Evolutionary conservation across 176 grass and related monocot species (phyloP).

Genomic region (bread wheat (Triticum aestivum)): IWGSC_CS_RefSeq_v2.1 NC_057803.1:74125022-74125521

Average conservation of each 20-base stretch:
- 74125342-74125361: neutral
- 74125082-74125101: neutral
- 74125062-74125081: constrained; percentile 64
- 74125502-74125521: neutral
- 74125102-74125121: neutral
- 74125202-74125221: neutral
- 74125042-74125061: constrained; percentile 91
- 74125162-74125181: neutral
- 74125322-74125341: neutral
- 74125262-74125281: neutral
- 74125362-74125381: neutral
- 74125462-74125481: neutral
- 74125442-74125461: neutral
- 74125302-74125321: neutral
- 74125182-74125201: neutral
- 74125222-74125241: neutral
- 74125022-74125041: constrained; percentile 90
- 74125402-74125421: neutral
- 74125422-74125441: neutral
- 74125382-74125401: neutral
- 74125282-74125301: neutral
- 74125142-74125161: neutral
- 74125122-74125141: neutral
- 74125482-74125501: neutral
- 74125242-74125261: neutral